A percentile compares a stretch with the other conserved stretches of the same genome.
phyloP scores from a whole-genome alignment of 805 yeast species.

The Monosporozyma solicola region DNA sequence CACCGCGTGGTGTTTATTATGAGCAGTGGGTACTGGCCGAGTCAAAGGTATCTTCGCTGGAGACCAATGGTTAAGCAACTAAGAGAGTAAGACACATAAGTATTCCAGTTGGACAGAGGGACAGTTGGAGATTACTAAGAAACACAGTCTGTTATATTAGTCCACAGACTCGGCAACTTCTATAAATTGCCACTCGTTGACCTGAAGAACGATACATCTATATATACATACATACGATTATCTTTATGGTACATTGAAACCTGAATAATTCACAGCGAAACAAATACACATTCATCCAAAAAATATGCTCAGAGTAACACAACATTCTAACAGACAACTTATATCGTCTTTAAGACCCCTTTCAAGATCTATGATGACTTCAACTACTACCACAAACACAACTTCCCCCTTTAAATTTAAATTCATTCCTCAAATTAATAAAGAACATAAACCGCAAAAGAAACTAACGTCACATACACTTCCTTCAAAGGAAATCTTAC shows the following conservation, averaged over 20 bases:
- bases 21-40: too few relatives aligned
- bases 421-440: constrained; percentile 2
- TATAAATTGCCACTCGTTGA: too few relatives aligned
- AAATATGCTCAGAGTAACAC: not conserved
- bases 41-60: too few relatives aligned
- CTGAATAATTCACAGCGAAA: not conserved
- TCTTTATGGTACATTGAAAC: not conserved
- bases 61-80: too few relatives aligned
- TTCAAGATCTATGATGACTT: not conserved
- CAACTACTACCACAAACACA: not conserved
- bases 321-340: not conserved
- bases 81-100: too few relatives aligned
- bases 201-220: too few relatives aligned
- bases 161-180: too few relatives aligned
- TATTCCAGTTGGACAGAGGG: too few relatives aligned
- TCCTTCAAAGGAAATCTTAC: constrained; percentile 39
- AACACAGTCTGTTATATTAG: too few relatives aligned
- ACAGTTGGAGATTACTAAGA: too few relatives aligned
- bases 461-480: constrained; percentile 40
- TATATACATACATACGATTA: too few relatives aligned
- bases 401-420: constrained; percentile 2
- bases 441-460: not conserved
- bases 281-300: not conserved
- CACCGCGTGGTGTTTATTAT: too few relatives aligned
- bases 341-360: not conserved